Conservation (phyloP, 495 filamentous ascomycete species). For the Aspergillus indologenus region DNA sequence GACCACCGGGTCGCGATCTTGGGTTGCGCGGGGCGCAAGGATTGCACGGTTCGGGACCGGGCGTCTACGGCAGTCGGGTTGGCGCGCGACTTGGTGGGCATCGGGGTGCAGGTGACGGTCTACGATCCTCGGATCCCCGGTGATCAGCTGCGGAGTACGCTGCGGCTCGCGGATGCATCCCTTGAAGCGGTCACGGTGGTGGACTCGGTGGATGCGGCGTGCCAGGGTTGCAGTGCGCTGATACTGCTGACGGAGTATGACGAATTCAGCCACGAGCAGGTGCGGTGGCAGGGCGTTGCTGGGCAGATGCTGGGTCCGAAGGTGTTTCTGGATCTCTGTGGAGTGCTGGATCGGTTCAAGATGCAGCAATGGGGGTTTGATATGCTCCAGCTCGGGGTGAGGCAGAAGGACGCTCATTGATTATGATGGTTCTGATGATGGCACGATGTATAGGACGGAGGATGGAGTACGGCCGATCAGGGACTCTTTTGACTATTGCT, state of each 20-base stretch:
- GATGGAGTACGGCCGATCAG: not conserved
- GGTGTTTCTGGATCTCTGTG: slow-evolving; percentile 9
- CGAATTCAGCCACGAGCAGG: slow-evolving; percentile 13
- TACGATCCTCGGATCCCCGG: slow-evolving; percentile 55
- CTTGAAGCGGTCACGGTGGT: slow-evolving; percentile 5
- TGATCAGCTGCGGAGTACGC: slow-evolving; percentile 1
- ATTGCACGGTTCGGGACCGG: slow-evolving; percentile 65
- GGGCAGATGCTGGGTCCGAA: slow-evolving; percentile 10
- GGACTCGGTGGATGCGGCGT: slow-evolving; percentile 15
- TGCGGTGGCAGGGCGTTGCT: slow-evolving; percentile 13
- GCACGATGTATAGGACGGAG: not conserved
- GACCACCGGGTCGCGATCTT: slow-evolving; percentile 67
- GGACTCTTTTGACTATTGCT: not conserved
- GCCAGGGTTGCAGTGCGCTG: slow-evolving; percentile 15
- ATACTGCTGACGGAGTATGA: slow-evolving; percentile 13
- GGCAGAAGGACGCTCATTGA: slow-evolving; percentile 1
- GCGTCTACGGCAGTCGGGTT: slow-evolving; percentile 65
- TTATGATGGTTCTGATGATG: not conserved
- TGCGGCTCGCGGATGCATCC: not conserved
- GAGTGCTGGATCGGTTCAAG: slow-evolving; percentile 10
- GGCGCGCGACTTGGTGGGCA: slow-evolving; percentile 56
- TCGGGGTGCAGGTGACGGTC: slow-evolving; percentile 56
- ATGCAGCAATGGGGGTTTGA: slow-evolving; percentile 17
- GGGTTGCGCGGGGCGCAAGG: slow-evolving; percentile 72
- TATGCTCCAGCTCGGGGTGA: slow-evolving; percentile 12